Evolutionary conservation across 1,284 basidiomycete genomes (phyloP).

Genomic region (Malassezia arunalokei): DNA sequence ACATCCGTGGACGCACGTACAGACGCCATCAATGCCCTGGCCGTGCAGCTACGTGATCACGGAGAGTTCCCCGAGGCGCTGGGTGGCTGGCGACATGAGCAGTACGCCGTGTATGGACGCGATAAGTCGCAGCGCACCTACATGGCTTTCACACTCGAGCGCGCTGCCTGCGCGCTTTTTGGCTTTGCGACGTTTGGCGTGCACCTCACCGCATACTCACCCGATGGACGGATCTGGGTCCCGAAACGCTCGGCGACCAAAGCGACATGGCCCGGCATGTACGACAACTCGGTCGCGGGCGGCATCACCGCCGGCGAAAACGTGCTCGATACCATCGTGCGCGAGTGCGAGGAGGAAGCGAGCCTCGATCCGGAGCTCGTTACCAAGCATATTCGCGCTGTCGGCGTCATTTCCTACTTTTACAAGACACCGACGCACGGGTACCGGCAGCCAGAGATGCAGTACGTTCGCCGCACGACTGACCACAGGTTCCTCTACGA

Average conservation of each 20-base stretch:
- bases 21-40: conserved; percentile 19
- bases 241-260: conserved; percentile 74
- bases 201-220: conserved; percentile 56
- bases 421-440: conserved; percentile 53
- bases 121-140: conserved; percentile 1
- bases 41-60: conserved; percentile 22
- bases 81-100: conserved; percentile 45
- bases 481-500: conserved; percentile 45
- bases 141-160: conserved; percentile 73
- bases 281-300: conserved; percentile 49
- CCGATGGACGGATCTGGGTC: conserved; percentile 59
- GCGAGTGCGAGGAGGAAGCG: conserved; percentile 87
- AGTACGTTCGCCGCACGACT: conserved; percentile 17
- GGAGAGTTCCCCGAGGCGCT: conserved; percentile 30
- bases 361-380: conserved; percentile 60
- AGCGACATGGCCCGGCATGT: conserved; percentile 52
- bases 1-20: conserved; percentile 17
- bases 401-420: conserved; percentile 49
- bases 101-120: conserved; percentile 31
- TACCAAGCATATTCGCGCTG: conserved; percentile 51
- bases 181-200: conserved; percentile 78
- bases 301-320: conserved; percentile 59
- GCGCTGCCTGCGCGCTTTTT: conserved; percentile 74
- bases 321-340: conserved; percentile 65
- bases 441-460: conserved; percentile 40